Evolutionary conservation across 768 basidiomycete genomes (phyloP).

Genomic region (Auricularia sp.): DNA sequence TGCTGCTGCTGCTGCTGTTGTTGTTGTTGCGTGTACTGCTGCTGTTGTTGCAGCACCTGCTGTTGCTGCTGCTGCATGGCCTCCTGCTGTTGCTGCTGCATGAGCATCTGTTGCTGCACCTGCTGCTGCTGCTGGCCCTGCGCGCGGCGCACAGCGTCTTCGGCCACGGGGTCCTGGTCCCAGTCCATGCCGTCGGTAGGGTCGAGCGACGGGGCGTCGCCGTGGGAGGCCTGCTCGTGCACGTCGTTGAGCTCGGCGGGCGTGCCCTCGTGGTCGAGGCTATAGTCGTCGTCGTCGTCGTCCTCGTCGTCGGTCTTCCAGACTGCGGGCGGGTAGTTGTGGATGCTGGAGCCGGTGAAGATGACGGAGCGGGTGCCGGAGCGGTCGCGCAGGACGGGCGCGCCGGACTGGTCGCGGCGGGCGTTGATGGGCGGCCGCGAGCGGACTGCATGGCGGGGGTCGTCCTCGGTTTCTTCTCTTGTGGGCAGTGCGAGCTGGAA

Average conservation of each 20-base stretch:
- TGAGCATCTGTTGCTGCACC: slow-evolving; percentile 22
- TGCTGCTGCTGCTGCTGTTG: slow-evolving; percentile 10
- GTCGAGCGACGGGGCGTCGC: slow-evolving; percentile 7
- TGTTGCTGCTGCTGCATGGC: slow-evolving; percentile 10
- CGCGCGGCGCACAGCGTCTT: slow-evolving; percentile 30
- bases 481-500: background rate
- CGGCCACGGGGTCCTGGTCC: slow-evolving; percentile 62
- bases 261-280: slow-evolving; percentile 21
- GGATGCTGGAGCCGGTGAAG: slow-evolving; percentile 62
- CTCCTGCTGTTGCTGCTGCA: slow-evolving; percentile 19
- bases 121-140: slow-evolving; percentile 17
- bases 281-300: slow-evolving; percentile 42
- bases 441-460: background rate
- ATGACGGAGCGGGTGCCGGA: slow-evolving; percentile 35
- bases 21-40: slow-evolving; percentile 7
- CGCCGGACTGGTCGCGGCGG: background rate
- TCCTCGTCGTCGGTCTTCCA: slow-evolving; percentile 76
- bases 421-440: background rate
- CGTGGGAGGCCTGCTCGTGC: slow-evolving; percentile 4
- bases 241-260: background rate
- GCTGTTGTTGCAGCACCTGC: slow-evolving; percentile 18
- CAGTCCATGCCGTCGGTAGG: slow-evolving; percentile 78
- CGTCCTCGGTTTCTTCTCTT: background rate
- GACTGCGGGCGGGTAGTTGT: slow-evolving; percentile 72
- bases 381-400: background rate